Conservation (phyloP, 495 filamentous ascomycete genomes). For the Rhizodiscina lignyota region DNA sequence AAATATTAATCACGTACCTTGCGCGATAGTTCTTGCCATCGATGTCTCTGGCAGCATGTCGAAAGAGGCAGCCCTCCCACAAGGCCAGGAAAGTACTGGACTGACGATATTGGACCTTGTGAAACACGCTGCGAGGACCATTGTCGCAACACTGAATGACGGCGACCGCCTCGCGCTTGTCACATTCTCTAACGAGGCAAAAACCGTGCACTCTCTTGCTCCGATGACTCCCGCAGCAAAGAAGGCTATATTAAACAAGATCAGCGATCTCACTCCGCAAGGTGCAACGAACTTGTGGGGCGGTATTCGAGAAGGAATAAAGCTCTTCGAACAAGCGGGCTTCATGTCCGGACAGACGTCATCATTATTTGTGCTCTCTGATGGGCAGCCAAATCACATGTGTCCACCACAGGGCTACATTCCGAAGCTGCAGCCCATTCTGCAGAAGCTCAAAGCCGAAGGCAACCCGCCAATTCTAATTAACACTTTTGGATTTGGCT, state of each 20-base stretch:
- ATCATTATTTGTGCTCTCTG: conserved; percentile 1
- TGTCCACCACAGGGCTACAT: conserved; percentile 3
- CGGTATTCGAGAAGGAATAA: not conserved
- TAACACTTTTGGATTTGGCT: conserved; percentile 5
- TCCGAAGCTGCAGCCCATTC: conserved; percentile 2
- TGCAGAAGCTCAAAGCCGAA: not conserved
- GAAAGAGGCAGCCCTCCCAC: not conserved
- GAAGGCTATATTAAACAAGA: not conserved
- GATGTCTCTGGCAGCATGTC: conserved; percentile 4
- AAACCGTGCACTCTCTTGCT: not conserved
- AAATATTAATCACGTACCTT: not conserved
- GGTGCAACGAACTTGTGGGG: conserved; percentile 3
- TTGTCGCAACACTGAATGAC: conserved; percentile 2
- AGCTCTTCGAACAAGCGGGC: not conserved
- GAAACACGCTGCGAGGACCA: conserved; percentile 2
- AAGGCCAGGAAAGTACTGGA: conserved; percentile 1
- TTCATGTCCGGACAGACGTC: not conserved
- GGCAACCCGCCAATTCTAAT: conserved; percentile 1
- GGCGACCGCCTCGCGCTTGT: conserved; percentile 3
- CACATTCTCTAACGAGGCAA: not conserved
- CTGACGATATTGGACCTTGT: conserved; percentile 2
- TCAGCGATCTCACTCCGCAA: not conserved
- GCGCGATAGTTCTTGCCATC: conserved; percentile 2
- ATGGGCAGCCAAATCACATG: conserved; percentile 6
- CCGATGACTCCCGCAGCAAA: conserved; percentile 2